Percentiles rank a stretch among this genome's conserved stretches.
Conservation (phyloP, 805 yeast genomes). For the Torulaspora indica region DNA sequence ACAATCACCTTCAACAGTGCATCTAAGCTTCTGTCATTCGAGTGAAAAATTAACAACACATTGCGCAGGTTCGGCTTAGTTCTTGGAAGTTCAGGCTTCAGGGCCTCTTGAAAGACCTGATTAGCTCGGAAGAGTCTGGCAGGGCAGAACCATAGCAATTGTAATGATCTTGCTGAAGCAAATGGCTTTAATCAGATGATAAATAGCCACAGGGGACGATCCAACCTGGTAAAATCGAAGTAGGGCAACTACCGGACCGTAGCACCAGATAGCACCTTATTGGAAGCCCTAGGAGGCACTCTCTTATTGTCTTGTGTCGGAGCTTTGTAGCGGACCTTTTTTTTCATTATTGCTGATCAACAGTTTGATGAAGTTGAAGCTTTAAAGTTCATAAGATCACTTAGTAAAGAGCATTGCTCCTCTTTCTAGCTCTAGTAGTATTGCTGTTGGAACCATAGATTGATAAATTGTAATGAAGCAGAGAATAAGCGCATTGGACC, state of each 20-base stretch:
- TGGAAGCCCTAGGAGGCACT: neutral
- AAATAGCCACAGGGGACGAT: neutral
- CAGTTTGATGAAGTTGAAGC: neutral
- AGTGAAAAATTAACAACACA: no score
- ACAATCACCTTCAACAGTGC: no score
- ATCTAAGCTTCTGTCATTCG: no score
- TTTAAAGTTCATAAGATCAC: neutral
- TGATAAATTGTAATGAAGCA: conserved; percentile 48
- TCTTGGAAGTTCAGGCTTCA: no score
- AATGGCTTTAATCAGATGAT: neutral
- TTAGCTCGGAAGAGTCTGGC: no score
- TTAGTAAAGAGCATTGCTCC: neutral
- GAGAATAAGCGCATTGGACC: conserved; percentile 79
- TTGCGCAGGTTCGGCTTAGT: no score
- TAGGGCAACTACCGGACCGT: neutral
- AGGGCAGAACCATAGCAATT: no score
- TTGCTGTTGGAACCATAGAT: no score
- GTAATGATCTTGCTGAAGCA: no score
- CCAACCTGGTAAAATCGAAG: neutral
- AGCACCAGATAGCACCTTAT: neutral
- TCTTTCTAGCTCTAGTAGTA: no score
- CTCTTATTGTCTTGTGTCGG: neutral
- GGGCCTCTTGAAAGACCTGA: no score
- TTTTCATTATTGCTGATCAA: neutral
- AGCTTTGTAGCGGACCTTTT: neutral